Conservation (phyloP, 352 stramenopile genomes). For the Globisporangium solare region DNA sequence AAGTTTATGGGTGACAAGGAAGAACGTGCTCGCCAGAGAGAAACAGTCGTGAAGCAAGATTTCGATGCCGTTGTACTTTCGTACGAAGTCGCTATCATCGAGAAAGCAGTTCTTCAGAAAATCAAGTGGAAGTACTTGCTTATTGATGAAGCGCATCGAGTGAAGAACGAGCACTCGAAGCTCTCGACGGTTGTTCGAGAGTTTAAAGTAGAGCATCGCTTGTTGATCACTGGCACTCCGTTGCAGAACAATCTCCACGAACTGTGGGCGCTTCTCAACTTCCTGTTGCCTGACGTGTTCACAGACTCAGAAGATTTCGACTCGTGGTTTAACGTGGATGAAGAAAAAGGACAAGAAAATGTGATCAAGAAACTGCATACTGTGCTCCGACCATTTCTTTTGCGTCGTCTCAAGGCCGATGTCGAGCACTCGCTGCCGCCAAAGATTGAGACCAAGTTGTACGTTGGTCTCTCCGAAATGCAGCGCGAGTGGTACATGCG, state of each 20-base stretch:
- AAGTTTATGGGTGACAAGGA: conserved; percentile 97
- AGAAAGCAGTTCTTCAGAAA: conserved; percentile 89
- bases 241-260: conserved; percentile 99
- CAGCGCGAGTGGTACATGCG: conserved; percentile 99
- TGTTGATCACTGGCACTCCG: conserved; percentile 96
- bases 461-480: conserved; percentile 96
- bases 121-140: conserved; percentile 97
- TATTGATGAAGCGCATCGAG: conserved; percentile 98
- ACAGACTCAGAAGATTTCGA: conserved; percentile 97
- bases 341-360: conserved; percentile 94
- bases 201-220: conserved; percentile 93
- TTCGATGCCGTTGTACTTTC: conserved; percentile 94
- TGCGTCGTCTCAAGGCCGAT: conserved; percentile 97
- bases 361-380: conserved; percentile 97
- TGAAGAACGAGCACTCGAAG: conserved; percentile 97
- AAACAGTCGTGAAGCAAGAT: conserved; percentile 66
- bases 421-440: conserved; percentile 96
- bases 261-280: conserved; percentile 99
- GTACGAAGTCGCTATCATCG: conserved; percentile 95
- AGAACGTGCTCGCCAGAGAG: conserved; percentile 90
- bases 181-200: conserved; percentile 81
- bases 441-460: conserved; percentile 99
- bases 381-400: conserved; percentile 96
- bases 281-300: conserved; percentile 94
- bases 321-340: conserved; percentile 98